These are phyloP conservation scores for Stellera chamaejasme DNA, from an alignment of 345 rosid genomes.

Conservation along the genomic window DNA sequence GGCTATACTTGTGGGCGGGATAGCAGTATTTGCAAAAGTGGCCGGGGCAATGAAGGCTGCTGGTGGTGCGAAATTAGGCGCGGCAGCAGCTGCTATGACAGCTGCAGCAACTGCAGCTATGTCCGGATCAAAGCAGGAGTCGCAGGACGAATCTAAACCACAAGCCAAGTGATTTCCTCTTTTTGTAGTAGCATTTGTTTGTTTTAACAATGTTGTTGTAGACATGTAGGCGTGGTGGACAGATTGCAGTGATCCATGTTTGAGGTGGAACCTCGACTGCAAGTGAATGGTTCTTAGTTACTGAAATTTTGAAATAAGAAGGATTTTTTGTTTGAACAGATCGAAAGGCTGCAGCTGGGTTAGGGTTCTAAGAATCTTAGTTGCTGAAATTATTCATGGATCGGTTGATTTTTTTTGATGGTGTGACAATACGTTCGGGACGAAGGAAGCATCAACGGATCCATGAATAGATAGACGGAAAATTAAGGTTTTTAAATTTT, in stretches of 20 bases:
- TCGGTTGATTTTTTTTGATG: too few species aligned
- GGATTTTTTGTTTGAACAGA: conserved; percentile 1
- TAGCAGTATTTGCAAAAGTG: conserved; percentile 70
- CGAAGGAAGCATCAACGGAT: too few species aligned
- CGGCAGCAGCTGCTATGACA: conserved; percentile 75
- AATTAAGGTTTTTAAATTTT: too few species aligned
- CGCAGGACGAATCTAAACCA: conserved; percentile 30
- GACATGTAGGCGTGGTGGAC: not conserved
- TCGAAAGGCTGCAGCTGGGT: too few species aligned
- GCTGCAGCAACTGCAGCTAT: conserved; percentile 77
- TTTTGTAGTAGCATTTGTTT: too few species aligned
- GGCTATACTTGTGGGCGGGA: conserved; percentile 71
- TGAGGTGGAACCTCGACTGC: conserved; percentile 1
- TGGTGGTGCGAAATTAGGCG: conserved; percentile 82
- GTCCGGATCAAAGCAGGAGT: conserved; percentile 50
- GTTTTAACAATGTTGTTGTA: too few species aligned
- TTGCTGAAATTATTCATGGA: too few species aligned
- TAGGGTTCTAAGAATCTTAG: too few species aligned
- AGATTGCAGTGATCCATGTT: conserved; percentile 3
- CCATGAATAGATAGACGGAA: too few species aligned
- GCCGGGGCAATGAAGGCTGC: conserved; percentile 85
- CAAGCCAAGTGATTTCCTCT: conserved; percentile 23
- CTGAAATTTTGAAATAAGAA: conserved; percentile 20
- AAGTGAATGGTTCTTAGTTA: not conserved
- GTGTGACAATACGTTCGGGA: too few species aligned